These are phyloP conservation scores for Umbilicus rupestris DNA, from an alignment of 164 flowering plant genomes.

Conservation along the genomic window DNA sequence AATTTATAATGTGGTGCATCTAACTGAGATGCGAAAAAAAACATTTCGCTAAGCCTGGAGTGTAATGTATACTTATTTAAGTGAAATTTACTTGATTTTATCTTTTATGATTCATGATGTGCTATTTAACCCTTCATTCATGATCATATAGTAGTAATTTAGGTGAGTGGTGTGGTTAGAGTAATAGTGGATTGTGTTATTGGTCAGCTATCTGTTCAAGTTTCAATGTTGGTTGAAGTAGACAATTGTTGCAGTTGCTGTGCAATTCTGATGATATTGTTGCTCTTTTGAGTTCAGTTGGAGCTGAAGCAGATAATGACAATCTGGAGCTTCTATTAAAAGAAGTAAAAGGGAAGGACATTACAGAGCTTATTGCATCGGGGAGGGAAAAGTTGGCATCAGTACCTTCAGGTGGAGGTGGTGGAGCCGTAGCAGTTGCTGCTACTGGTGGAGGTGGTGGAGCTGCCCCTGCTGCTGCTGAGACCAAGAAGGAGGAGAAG, in stretches of 20 bases:
- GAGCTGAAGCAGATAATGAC: slow-evolving; percentile 18
- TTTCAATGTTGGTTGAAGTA: background rate
- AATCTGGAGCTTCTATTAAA: slow-evolving; percentile 16
- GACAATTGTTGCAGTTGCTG: background rate
- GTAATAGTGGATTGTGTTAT: no score
- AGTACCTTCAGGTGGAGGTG: slow-evolving; percentile 22
- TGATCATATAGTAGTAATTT: no score
- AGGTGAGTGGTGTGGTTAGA: no score
- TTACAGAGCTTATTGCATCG: slow-evolving; percentile 20
- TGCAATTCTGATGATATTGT: no score
- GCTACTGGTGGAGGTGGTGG: slow-evolving; percentile 15
- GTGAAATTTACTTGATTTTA: no score
- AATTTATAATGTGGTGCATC: no score
- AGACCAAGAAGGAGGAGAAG: slow-evolving; percentile 22
- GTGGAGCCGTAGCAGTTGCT: slow-evolving; percentile 14
- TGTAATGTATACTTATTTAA: no score
- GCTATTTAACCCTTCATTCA: no score
- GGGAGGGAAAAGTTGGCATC: slow-evolving; percentile 23
- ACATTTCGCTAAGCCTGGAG: no score
- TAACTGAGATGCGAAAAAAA: no score
- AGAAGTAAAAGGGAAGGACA: slow-evolving; percentile 20
- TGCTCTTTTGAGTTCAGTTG: slow-evolving; percentile 13
- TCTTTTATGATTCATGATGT: no score
- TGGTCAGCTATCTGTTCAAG: no score
- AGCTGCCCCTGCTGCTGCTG: slow-evolving; percentile 19